These are phyloP conservation scores for Verticillium dahliae DNA, from an alignment of 2,329 filamentous ascomycete genomes.

Conservation along the genomic window DNA sequence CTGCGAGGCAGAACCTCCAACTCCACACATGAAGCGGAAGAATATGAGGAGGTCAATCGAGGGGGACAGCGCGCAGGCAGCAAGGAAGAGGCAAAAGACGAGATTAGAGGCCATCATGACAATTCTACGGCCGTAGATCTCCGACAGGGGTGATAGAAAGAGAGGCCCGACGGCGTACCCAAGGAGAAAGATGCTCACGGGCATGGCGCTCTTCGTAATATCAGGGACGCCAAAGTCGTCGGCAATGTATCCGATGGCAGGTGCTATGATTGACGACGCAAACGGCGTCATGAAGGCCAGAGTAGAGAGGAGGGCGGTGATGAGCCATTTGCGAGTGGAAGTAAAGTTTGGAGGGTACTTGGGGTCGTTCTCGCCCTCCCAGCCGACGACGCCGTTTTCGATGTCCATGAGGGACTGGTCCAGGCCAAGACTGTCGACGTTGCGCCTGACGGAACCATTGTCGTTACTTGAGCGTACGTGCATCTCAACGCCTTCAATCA, in stretches of 20 bases:
- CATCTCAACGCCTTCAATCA: no score
- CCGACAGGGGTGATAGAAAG: slow-evolving; percentile 50
- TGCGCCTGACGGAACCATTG: no score
- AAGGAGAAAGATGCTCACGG: slow-evolving; percentile 56
- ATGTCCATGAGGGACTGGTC: no score
- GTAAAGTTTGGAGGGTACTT: slow-evolving; percentile 54
- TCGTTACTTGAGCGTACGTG: no score
- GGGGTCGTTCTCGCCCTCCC: slow-evolving; percentile 53
- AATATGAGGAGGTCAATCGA: slow-evolving; percentile 46
- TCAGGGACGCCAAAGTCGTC: slow-evolving; percentile 36
- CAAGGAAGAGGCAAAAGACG: slow-evolving; percentile 55
- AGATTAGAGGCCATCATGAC: slow-evolving; percentile 51
- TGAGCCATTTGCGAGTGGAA: slow-evolving; percentile 48
- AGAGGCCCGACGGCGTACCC: slow-evolving; percentile 54
- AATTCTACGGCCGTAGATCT: slow-evolving; percentile 57
- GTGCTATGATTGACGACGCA: slow-evolving; percentile 54
- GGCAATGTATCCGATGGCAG: slow-evolving; percentile 36
- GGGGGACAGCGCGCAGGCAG: slow-evolving; percentile 57
- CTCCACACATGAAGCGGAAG: slow-evolving; percentile 53
- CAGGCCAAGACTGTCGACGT: no score
- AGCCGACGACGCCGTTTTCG: slow-evolving; percentile 47
- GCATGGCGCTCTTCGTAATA: slow-evolving; percentile 39
- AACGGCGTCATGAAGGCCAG: slow-evolving; percentile 62
- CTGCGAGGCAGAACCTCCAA: slow-evolving; percentile 49
- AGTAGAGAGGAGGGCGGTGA: slow-evolving; percentile 46